Base-by-base conservation (phyloP, 2,329 filamentous ascomycete species). In the Periconia macrospinosa region DNA sequence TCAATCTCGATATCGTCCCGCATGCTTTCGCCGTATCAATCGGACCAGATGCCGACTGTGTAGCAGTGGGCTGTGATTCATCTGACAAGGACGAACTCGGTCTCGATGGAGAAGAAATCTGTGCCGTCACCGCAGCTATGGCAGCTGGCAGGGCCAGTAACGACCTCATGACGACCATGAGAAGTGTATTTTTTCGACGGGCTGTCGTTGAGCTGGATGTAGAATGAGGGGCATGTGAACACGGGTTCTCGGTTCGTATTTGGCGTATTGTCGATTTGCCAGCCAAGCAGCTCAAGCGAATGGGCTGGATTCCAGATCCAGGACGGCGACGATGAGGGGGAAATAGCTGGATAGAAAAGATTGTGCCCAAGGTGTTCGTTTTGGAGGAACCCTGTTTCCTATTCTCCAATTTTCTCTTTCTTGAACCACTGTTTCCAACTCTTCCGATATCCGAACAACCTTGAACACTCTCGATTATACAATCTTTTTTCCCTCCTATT, bases 1-100 rank as follows among this genome's bases (percentile, higher is more conserved):
- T 57, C n/a, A 59, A 45, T 6, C 58, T 47, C 19, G 56, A 55
- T 43, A 72, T 60, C 42, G 67, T 59, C 18, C 58, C 60, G 57
- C 71, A 74, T 43, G 70, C 69, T 23, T 55, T 50, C 10, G 47
- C 61, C 17, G 71, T 71, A 23, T 64, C 54, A 20, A 72, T 64
- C 0, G 71, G 70, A 8, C 67, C 69, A 1, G 65, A 62, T 7
- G 61, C 48, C n/a, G 61, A 60, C 43, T 60, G 59, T 30, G 67
- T 70, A 7, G 55, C 56, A n/a, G 61, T 62, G 27, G 70, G 68
- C 35, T 69, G 60, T 5, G 67, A 52, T 49, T 69, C 54, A 33
- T 50, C 59, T 10, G 61, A 56, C 2, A 65, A 64, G 8, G 23
- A 27, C 7, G 62, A 55, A 41, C 56, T 55, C 20, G 52, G 50